Percentiles rank a stretch among this genome's conserved stretches.
Evolutionary conservation across 176 grass and related monocot genomes (phyloP).

Genomic region (Avena atlantica): DNA sequence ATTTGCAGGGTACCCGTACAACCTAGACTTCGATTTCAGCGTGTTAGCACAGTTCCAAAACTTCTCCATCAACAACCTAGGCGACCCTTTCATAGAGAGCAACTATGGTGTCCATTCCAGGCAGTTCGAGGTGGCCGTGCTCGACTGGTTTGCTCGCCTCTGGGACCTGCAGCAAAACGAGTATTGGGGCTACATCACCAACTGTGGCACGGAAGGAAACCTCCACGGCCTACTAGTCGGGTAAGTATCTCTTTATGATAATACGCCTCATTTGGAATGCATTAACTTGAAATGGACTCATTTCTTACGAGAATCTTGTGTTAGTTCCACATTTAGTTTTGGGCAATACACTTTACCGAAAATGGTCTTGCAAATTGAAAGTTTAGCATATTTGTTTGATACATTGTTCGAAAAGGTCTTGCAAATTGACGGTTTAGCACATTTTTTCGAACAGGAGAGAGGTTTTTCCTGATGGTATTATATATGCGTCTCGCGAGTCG

Average conservation of each 20-base stretch:
- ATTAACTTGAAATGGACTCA: neutral
- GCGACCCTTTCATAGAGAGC: constrained; percentile 66
- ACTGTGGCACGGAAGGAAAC: constrained; percentile 57
- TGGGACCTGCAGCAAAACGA: constrained; percentile 39
- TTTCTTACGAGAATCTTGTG: too few relatives aligned
- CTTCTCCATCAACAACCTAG: constrained; percentile 54
- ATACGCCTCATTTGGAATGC: neutral
- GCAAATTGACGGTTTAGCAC: neutral
- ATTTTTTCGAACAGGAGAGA: constrained; percentile 36
- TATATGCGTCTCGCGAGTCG: constrained; percentile 49
- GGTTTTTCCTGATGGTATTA: constrained; percentile 46
- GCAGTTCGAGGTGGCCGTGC: constrained; percentile 49
- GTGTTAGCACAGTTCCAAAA: constrained; percentile 21
- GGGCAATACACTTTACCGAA: neutral
- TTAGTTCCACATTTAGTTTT: neutral
- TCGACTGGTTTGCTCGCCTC: constrained; percentile 63
- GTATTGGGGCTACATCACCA: constrained; percentile 67
- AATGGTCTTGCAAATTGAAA: too few relatives aligned
- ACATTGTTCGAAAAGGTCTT: neutral
- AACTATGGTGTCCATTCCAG: constrained; percentile 64
- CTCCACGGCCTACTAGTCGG: neutral
- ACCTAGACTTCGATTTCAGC: constrained; percentile 54
- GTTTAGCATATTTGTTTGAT: too few relatives aligned
- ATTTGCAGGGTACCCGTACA: constrained; percentile 52
- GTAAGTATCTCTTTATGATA: too few relatives aligned